Conservation (phyloP, 768 basidiomycete species). For the Pleurotus tuber-regium region DNA sequence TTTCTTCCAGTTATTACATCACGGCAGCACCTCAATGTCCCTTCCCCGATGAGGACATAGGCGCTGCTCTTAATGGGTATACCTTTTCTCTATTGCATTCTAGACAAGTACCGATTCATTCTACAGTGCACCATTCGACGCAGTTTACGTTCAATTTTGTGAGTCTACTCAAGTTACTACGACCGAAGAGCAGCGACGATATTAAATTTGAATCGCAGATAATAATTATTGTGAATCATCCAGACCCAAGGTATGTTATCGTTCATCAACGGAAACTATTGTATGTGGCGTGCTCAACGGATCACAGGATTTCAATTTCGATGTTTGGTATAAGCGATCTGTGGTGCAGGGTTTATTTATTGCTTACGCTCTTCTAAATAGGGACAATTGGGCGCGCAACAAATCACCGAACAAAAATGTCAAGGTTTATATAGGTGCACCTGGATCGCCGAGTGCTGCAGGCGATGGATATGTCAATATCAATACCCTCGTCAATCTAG, state of each 20-base stretch:
- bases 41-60: slow-evolving; percentile 64
- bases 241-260: slow-evolving; percentile 30
- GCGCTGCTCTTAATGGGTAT: slow-evolving; percentile 46
- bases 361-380: slow-evolving; percentile 12
- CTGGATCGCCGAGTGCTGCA: slow-evolving; percentile 49
- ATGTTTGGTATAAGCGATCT: slow-evolving; percentile 31
- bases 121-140: slow-evolving; percentile 58
- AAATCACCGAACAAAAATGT: slow-evolving; percentile 54
- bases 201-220: slow-evolving; percentile 22
- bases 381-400: slow-evolving; percentile 63
- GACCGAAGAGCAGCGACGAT: slow-evolving; percentile 6
- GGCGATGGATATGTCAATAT: slow-evolving; percentile 51
- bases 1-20: slow-evolving; percentile 51
- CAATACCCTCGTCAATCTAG: slow-evolving; percentile 39
- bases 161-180: slow-evolving; percentile 16
- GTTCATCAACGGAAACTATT: slow-evolving; percentile 12
- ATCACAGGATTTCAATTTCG: slow-evolving; percentile 50
- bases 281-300: slow-evolving; percentile 1
- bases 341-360: neutral
- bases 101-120: neutral
- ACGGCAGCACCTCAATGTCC: slow-evolving; percentile 65
- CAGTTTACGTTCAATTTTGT: slow-evolving; percentile 72
- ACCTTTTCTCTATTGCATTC: neutral
- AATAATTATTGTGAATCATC: slow-evolving; percentile 59
- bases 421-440: slow-evolving; percentile 61